phyloP scores from a whole-genome alignment of 768 basidiomycete genomes.

The Epithele typhae region DNA sequence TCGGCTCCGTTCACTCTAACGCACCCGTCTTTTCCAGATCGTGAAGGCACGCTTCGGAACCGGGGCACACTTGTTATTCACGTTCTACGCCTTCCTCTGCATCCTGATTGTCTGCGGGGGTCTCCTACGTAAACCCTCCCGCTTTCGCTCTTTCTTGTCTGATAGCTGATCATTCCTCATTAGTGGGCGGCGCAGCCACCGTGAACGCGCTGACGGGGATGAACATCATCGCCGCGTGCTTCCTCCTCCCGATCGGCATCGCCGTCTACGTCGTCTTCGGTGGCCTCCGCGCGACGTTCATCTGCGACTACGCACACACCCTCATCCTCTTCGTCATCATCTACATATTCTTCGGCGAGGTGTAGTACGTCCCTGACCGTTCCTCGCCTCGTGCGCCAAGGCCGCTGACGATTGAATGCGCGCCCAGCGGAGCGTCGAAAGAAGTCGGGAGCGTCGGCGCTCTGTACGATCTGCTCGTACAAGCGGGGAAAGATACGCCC shows the following conservation, averaged over 20 bases:
- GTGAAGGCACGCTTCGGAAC: slow-evolving; percentile 46
- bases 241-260: slow-evolving; percentile 27
- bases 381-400: slow-evolving; percentile 32
- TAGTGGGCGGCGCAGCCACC: slow-evolving; percentile 24
- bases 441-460: slow-evolving; percentile 35
- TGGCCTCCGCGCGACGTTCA: slow-evolving; percentile 26
- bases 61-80: slow-evolving; percentile 43
- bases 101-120: slow-evolving; percentile 48
- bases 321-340: slow-evolving; percentile 26
- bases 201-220: slow-evolving; percentile 28
- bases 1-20: no score
- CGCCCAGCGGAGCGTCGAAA: slow-evolving; percentile 17
- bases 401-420: slow-evolving; percentile 32
- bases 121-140: slow-evolving; percentile 36
- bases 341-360: slow-evolving; percentile 22
- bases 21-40: slow-evolving; percentile 39
- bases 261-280: slow-evolving; percentile 28
- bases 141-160: no score
- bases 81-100: slow-evolving; percentile 48
- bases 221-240: slow-evolving; percentile 26
- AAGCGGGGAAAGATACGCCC: slow-evolving; percentile 41
- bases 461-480: slow-evolving; percentile 44
- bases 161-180: no score
- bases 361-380: slow-evolving; percentile 18
- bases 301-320: slow-evolving; percentile 27